These are phyloP conservation scores for Kodamaea kaohsiungensis DNA, from an alignment of 805 yeast genomes.

Conservation along the genomic window DNA sequence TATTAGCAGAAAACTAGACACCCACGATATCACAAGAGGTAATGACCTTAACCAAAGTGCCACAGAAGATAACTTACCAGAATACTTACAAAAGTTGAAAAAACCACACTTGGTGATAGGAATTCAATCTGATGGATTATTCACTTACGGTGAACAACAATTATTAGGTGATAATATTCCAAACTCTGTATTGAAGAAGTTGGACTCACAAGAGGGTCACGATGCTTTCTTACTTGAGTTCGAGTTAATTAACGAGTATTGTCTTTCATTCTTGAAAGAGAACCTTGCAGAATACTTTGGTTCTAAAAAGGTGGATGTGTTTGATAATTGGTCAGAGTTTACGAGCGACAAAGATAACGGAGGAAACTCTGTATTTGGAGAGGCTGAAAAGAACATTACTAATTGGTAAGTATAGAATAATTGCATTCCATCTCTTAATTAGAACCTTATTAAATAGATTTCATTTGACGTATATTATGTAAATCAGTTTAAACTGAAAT, in stretches of 20 bases:
- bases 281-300: constrained; percentile 61
- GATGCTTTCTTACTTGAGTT: constrained; percentile 95
- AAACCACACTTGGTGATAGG: constrained; percentile 89
- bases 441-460: no score
- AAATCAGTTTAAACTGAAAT: no score
- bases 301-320: constrained; percentile 42
- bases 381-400: constrained; percentile 85
- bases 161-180: constrained; percentile 75
- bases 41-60: constrained; percentile 48
- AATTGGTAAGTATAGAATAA: constrained; percentile 71
- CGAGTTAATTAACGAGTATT: constrained; percentile 70
- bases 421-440: background rate
- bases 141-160: constrained; percentile 90
- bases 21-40: constrained; percentile 90
- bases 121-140: constrained; percentile 87
- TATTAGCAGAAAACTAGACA: constrained; percentile 88
- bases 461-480: no score
- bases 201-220: constrained; percentile 94
- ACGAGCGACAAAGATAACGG: constrained; percentile 42
- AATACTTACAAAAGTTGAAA: constrained; percentile 57
- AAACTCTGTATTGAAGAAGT: constrained; percentile 63
- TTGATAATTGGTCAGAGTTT: constrained; percentile 41
- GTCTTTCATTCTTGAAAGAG: constrained; percentile 62
- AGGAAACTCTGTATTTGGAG: constrained; percentile 79
- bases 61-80: constrained; percentile 33